Percentiles rank a stretch among this genome's conserved stretches.
Conservation (phyloP, 108 stramenopile genomes). For the Conticribra guillardii region DNA sequence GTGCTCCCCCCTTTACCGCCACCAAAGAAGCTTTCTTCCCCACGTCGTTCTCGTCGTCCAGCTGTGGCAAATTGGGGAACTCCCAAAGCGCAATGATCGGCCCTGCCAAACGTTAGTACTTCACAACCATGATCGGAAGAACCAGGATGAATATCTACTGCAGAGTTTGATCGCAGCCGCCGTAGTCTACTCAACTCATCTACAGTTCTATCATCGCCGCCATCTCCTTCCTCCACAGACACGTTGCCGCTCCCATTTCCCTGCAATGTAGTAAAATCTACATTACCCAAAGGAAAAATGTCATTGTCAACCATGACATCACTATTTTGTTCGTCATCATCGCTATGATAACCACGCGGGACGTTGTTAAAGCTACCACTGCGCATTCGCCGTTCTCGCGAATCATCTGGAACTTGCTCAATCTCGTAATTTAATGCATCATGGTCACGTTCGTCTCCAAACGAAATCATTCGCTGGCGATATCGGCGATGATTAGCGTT, state of each 20-base stretch:
- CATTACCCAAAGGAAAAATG: slow-evolving; percentile 28
- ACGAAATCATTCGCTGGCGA: slow-evolving; percentile 38
- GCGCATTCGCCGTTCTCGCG: slow-evolving; percentile 1
- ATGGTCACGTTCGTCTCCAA: slow-evolving; percentile 42
- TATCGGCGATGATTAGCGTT: neutral
- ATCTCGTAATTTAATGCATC: slow-evolving; percentile 35
- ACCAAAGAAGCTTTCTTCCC: slow-evolving; percentile 10
- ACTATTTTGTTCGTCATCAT: slow-evolving; percentile 17
- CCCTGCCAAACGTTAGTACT: slow-evolving; percentile 76
- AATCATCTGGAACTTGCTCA: slow-evolving; percentile 5
- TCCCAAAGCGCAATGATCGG: slow-evolving; percentile 77
- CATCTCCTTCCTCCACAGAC: slow-evolving; percentile 5
- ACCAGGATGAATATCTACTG: slow-evolving; percentile 11
- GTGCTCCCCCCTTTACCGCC: slow-evolving; percentile 7
- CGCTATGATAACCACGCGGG: slow-evolving; percentile 7
- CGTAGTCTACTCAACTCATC: neutral
- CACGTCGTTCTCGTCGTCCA: slow-evolving; percentile 7
- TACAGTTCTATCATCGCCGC: neutral
- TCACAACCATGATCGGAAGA: slow-evolving; percentile 37
- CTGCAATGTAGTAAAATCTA: slow-evolving; percentile 25
- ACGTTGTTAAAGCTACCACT: slow-evolving; percentile 35
- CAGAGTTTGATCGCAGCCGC: neutral
- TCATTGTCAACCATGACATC: slow-evolving; percentile 16
- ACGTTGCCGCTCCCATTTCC: neutral
- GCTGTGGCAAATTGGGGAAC: slow-evolving; percentile 43